phyloP scores from a whole-genome alignment of 2,329 filamentous ascomycete species.

The Apiospora arundinis region DNA sequence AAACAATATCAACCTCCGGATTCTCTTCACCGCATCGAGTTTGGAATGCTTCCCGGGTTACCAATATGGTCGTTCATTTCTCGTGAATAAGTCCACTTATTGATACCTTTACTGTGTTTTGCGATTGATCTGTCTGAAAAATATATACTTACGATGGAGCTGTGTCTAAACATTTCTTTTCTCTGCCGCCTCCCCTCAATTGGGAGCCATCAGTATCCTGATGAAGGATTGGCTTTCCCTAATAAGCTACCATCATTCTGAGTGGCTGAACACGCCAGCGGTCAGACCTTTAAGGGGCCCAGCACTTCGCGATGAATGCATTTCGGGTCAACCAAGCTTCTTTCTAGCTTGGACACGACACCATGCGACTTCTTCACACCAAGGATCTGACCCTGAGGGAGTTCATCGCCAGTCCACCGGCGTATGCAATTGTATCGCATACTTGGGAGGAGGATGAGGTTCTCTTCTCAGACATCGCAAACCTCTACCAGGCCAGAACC shows the following conservation, averaged over 20 bases:
- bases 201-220: not conserved
- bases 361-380: slow-evolving; percentile 2
- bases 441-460: slow-evolving; percentile 4
- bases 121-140: not conserved
- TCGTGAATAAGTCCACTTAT: not conserved
- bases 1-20: not conserved
- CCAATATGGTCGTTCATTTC: no score
- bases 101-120: not conserved
- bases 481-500: not conserved
- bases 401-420: not conserved
- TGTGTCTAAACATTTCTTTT: not conserved
- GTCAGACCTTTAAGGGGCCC: not conserved
- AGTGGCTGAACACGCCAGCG: not conserved
- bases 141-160: not conserved
- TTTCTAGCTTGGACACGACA: not conserved
- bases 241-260: not conserved
- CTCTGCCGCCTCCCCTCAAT: not conserved
- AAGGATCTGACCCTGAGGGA: not conserved
- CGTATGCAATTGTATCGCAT: not conserved
- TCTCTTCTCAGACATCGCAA: not conserved
- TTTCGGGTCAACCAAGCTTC: not conserved
- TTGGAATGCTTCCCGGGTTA: not conserved
- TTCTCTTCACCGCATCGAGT: not conserved
- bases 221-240: not conserved
- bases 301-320: not conserved